A percentile compares a stretch with the other conserved stretches of the same genome.
Conservation (phyloP, 2,329 filamentous ascomycete genomes). For the Botrytis aclada region DNA sequence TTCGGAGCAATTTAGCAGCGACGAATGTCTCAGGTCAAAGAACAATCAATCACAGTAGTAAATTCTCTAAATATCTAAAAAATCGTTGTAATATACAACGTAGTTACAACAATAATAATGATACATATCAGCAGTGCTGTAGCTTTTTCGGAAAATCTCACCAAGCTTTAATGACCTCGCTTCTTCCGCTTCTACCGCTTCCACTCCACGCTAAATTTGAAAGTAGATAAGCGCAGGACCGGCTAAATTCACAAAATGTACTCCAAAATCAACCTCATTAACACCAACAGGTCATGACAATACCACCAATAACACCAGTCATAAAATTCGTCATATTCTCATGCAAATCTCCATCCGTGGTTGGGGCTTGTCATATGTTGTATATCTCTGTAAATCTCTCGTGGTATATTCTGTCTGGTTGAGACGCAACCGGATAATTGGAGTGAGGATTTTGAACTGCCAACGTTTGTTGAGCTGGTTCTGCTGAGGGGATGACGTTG, state of each 20-base stretch:
- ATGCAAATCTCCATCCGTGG: neutral
- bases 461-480: conserved; percentile 3
- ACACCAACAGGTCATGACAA: neutral
- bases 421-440: neutral
- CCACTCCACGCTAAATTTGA: neutral
- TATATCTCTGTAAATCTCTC: neutral
- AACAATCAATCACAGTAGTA: neutral
- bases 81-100: neutral
- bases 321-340: conserved; percentile 1
- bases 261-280: neutral
- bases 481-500: neutral
- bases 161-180: neutral
- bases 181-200: neutral
- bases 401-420: neutral
- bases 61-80: neutral
- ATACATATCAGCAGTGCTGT: neutral
- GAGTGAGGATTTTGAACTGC: neutral
- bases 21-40: neutral
- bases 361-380: neutral
- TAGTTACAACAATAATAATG: neutral
- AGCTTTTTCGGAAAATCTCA: neutral
- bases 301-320: neutral
- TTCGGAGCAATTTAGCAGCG: no score
- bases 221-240: neutral
- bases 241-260: neutral